These are phyloP conservation scores for maize (Zea mays) DNA, from an alignment of 176 grass and related monocot species.

Conservation along the genomic window Zm-B73-REFERENCE-NAM-5.0 NC_050098.1:173083001-173083500, in stretches of 20 bases:
- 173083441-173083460: slow-evolving; percentile 26
- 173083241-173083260: slow-evolving; percentile 39
- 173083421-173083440: slow-evolving; percentile 51
- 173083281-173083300: slow-evolving; percentile 8
- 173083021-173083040: not conserved
- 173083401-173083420: slow-evolving; percentile 37
- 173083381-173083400: slow-evolving; percentile 37
- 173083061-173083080: not conserved
- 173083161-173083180: slow-evolving; percentile 43
- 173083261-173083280: slow-evolving; percentile 41
- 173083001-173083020: not conserved
- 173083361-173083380: slow-evolving; percentile 12
- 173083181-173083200: slow-evolving; percentile 49
- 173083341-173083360: slow-evolving; percentile 15
- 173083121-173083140: not conserved
- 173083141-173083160: slow-evolving; percentile 10
- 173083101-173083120: not conserved
- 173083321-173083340: slow-evolving; percentile 17
- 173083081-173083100: not conserved
- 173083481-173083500: slow-evolving; percentile 54
- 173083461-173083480: slow-evolving; percentile 41
- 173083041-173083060: not conserved
- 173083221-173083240: slow-evolving; percentile 48
- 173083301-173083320: not conserved
- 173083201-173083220: slow-evolving; percentile 52